Evolutionary conservation across 371 early-diverging fungal genomes (phyloP), one percentile per base, ranked within the genome.

Genomic region (Syncephalis fuscata): DNA sequence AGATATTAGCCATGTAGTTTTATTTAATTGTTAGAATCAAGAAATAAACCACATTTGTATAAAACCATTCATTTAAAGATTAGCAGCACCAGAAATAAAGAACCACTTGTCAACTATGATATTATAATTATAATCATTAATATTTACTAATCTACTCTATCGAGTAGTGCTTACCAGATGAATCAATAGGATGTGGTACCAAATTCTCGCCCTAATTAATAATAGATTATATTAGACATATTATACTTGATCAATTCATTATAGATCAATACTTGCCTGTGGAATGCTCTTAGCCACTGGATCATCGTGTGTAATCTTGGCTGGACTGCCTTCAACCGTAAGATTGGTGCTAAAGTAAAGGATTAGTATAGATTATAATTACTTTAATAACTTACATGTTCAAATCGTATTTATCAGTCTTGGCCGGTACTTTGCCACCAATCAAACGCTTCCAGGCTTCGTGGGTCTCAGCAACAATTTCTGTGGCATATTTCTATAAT

Each of bases 401-500:
- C 60, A 86, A 76, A 45, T 80, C 74, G 63, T 81, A 83, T 59
- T 66, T 69, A 44, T 82, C 86, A 27, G 70, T 53, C 55, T 73
- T 57, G 54, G 60, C 24, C 37, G 79, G 74, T 39, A 70, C 57
- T 46, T 60, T 58, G 48, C 80, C 79, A 55, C 53, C 63, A 64
- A 92, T 79, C 52, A 99, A 68, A 38, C 64, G 67, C 65, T 82
- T 76, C 99, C 99, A 99, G 50, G 88, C 87, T 58, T 93, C 92
- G 61, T 95, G 80, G 43, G 88, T 85, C 67, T 96, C 93, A 57
- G 76, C 70, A 61, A 99, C 70, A 39, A 99, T 67, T 39, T 92
- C 82, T 47, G 71, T 73, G 55, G 99, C 95, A 59, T 89, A 98
- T 62, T 80, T 80, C 74, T 68, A 32, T 32, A 32, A n/a, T n/a